Evolutionary conservation across 805 yeast species (phyloP).

Genomic region (Cyberlindnera americana): DNA sequence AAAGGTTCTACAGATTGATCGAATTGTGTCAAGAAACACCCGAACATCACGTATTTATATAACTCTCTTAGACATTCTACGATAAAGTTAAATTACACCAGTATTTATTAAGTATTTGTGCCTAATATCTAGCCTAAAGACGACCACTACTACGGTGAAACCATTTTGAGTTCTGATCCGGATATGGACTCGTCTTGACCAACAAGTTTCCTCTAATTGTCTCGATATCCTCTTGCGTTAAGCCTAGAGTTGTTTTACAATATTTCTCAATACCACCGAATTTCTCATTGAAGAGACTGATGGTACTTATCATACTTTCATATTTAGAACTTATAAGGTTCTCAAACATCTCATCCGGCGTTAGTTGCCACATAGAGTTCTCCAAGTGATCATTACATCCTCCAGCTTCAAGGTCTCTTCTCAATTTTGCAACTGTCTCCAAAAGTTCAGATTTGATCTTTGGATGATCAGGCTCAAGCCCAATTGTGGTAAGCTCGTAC

Average conservation of each 20-base stretch:
- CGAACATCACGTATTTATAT: conserved; percentile 1
- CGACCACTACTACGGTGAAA: conserved; percentile 20
- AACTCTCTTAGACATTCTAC: too few relatives aligned
- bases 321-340: conserved; percentile 61
- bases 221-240: conserved; percentile 42
- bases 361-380: conserved; percentile 13
- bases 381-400: conserved; percentile 5
- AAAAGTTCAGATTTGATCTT: conserved; percentile 24
- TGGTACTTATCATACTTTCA: conserved; percentile 65
- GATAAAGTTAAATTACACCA: too few relatives aligned
- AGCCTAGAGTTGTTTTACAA: conserved; percentile 39
- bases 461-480: conserved; percentile 46
- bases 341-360: conserved; percentile 47
- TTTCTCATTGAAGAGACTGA: conserved; percentile 45
- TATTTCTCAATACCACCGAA: conserved; percentile 56
- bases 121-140: neutral
- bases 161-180: conserved; percentile 22
- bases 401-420: conserved; percentile 10
- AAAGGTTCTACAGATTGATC: too few relatives aligned
- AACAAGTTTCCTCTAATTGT: conserved; percentile 33
- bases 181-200: conserved; percentile 16
- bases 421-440: conserved; percentile 14
- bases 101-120: too few relatives aligned
- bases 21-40: too few relatives aligned
- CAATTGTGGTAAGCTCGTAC: conserved; percentile 70